Conservation (phyloP, 2,329 filamentous ascomycete genomes). For the Teratosphaeriaceae sp. region DNA sequence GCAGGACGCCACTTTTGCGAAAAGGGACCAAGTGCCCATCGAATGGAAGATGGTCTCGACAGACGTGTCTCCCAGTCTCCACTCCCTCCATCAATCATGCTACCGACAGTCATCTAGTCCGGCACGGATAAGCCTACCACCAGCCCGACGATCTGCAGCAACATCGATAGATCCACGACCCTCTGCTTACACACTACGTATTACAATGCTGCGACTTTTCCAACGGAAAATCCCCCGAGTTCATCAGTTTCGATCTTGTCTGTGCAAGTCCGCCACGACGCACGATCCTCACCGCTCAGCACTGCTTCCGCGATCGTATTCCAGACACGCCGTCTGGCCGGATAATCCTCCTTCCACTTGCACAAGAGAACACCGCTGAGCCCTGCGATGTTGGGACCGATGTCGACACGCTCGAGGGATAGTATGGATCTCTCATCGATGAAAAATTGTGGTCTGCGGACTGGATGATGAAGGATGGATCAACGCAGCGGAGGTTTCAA, state of each 20-base stretch:
- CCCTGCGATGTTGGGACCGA: slow-evolving; percentile 10
- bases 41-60: no score
- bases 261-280: slow-evolving; percentile 12
- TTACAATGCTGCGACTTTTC: slow-evolving; percentile 6
- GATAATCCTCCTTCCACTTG: slow-evolving; percentile 7
- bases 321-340: not conserved
- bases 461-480: slow-evolving; percentile 9
- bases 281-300: slow-evolving; percentile 11
- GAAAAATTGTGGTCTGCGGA: slow-evolving; percentile 1
- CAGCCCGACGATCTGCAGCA: slow-evolving; percentile 6
- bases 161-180: slow-evolving; percentile 9
- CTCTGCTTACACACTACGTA: slow-evolving; percentile 9
- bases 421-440: slow-evolving; percentile 10
- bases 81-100: no score
- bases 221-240: slow-evolving; percentile 5
- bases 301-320: slow-evolving; percentile 8
- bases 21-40: no score
- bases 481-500: slow-evolving; percentile 4
- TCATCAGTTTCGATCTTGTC: slow-evolving; percentile 7
- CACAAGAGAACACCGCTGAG: slow-evolving; percentile 9
- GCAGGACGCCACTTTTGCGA: no score
- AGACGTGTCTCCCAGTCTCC: no score
- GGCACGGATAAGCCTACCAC: slow-evolving; percentile 13
- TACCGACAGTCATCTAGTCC: no score
- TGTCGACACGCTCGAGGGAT: not conserved